Evolutionary conservation across 2,329 filamentous ascomycete genomes (phyloP).

Genomic region (Mycogone perniciosa): DNA sequence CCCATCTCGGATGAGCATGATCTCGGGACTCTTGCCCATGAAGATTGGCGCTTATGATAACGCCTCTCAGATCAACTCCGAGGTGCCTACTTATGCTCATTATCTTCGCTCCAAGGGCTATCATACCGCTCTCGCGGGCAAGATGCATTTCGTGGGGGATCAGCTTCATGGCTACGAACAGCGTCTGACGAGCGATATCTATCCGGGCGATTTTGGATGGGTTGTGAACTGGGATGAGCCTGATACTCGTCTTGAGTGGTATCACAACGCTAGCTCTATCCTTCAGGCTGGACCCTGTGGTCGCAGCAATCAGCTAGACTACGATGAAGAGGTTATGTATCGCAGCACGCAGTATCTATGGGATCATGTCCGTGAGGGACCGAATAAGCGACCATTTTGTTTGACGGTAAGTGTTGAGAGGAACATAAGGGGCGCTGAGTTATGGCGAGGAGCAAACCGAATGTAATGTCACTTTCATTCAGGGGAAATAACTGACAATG

Average conservation of each 20-base stretch:
- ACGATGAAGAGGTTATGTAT: constrained; percentile 94
- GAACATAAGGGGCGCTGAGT: not conserved
- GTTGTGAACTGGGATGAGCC: constrained; percentile 93
- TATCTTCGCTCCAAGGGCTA: constrained; percentile 81
- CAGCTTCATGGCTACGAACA: constrained; percentile 93
- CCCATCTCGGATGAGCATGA: constrained; percentile 89
- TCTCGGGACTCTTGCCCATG: constrained; percentile 83
- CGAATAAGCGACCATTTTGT: constrained; percentile 69
- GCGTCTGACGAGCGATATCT: constrained; percentile 89
- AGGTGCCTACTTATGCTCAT: constrained; percentile 86
- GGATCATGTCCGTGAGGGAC: constrained; percentile 78
- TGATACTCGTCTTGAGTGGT: constrained; percentile 82
- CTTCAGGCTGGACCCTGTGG: constrained; percentile 83
- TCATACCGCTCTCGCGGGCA: constrained; percentile 83
- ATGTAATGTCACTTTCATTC: no score
- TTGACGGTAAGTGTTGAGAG: constrained; percentile 51
- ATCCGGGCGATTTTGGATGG: constrained; percentile 92
- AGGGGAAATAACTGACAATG: not conserved
- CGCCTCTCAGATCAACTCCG: constrained; percentile 73
- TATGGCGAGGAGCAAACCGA: not conserved
- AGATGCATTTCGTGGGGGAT: constrained; percentile 97
- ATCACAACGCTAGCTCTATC: constrained; percentile 92
- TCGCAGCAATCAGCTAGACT: constrained; percentile 90
- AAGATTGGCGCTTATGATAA: constrained; percentile 93
- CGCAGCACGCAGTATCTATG: constrained; percentile 84